These are phyloP conservation scores for Dispira simplex DNA, from an alignment of 192 early-diverging fungal species.

Conservation along the genomic window DNA sequence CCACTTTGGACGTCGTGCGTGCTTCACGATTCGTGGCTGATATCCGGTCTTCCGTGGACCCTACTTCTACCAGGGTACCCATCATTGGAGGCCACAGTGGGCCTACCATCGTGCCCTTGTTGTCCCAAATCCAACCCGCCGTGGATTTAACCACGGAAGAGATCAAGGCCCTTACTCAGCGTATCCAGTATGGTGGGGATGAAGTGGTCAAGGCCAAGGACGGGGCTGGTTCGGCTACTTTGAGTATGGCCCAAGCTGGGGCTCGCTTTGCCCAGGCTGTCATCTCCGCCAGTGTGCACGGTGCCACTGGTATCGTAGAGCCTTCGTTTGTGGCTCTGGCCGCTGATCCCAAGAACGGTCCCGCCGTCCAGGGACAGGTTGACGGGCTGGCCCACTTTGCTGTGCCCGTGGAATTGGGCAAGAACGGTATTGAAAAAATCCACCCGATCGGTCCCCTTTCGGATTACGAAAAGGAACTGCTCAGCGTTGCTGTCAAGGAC, in stretches of 20 bases:
- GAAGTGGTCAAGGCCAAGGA: slow-evolving; percentile 99
- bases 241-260: slow-evolving; percentile 77
- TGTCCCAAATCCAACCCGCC: slow-evolving; percentile 51
- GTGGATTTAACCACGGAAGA: slow-evolving; percentile 67
- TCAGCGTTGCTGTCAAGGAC: slow-evolving; percentile 59
- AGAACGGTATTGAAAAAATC: slow-evolving; percentile 73
- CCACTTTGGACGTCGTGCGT: slow-evolving; percentile 93
- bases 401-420: slow-evolving; percentile 52
- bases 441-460: slow-evolving; percentile 47
- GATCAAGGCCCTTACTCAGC: slow-evolving; percentile 79
- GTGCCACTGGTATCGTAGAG: slow-evolving; percentile 65
- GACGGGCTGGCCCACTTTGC: slow-evolving; percentile 54
- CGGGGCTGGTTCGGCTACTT: slow-evolving; percentile 76
- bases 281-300: slow-evolving; percentile 50
- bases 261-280: slow-evolving; percentile 80
- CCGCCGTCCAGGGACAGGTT: slow-evolving; percentile 29
- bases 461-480: slow-evolving; percentile 68
- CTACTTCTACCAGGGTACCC: slow-evolving; percentile 57
- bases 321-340: slow-evolving; percentile 47
- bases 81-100: slow-evolving; percentile 97
- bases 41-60: slow-evolving; percentile 44
- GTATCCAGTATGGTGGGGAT: slow-evolving; percentile 98
- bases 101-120: slow-evolving; percentile 90
- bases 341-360: slow-evolving; percentile 30
- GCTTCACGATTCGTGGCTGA: slow-evolving; percentile 89